A percentile compares a stretch with the other conserved stretches of the same genome.
Evolutionary conservation across 164 flowering plant species (phyloP).

Genomic region (Cinnamomum micranthum): DNA sequence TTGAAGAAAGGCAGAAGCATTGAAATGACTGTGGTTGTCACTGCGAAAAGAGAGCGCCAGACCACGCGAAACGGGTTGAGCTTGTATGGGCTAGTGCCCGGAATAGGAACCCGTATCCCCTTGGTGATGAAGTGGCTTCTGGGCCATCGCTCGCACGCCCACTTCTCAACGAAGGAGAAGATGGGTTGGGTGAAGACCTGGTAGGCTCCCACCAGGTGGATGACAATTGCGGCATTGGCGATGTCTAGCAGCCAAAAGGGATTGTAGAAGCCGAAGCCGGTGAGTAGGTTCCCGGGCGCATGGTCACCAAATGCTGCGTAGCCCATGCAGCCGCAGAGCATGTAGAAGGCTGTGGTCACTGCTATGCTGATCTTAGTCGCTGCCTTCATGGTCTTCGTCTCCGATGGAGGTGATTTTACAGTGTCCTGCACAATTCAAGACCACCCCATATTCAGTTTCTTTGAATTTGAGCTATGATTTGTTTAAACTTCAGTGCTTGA

Average conservation of each 20-base stretch:
- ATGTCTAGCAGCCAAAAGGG: constrained; percentile 67
- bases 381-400: constrained; percentile 56
- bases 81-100: constrained; percentile 24
- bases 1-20: constrained; percentile 70
- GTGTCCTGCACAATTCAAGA: constrained; percentile 42
- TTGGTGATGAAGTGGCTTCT: constrained; percentile 38
- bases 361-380: constrained; percentile 36
- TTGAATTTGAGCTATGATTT: neutral
- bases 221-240: constrained; percentile 56
- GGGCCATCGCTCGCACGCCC: constrained; percentile 36
- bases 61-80: constrained; percentile 47
- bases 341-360: constrained; percentile 54
- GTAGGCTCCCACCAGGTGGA: constrained; percentile 69
- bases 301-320: constrained; percentile 65
- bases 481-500: neutral
- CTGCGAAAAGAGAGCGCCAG: constrained; percentile 48
- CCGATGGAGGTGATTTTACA: constrained; percentile 51
- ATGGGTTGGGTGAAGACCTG: constrained; percentile 63
- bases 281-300: constrained; percentile 53
- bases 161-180: constrained; percentile 59
- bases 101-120: constrained; percentile 32
- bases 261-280: constrained; percentile 68
- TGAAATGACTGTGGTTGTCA: constrained; percentile 46
- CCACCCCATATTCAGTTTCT: neutral
- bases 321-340: constrained; percentile 67